Evolutionary conservation across 352 stramenopile genomes (phyloP).

Genomic region (Pythium dissotocum): DNA sequence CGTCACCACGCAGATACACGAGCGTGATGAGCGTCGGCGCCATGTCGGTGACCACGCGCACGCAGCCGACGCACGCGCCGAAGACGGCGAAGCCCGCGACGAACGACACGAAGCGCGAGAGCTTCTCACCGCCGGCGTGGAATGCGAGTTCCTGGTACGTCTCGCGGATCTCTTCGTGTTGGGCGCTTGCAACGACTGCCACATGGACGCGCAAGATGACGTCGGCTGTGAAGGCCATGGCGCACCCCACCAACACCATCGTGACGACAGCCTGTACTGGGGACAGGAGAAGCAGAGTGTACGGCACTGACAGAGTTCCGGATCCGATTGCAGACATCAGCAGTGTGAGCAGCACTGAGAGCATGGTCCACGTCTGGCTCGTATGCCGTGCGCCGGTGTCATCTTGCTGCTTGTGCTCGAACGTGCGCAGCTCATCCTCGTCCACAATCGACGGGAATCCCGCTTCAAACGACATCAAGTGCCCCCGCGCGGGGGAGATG

Average conservation of each 20-base stretch:
- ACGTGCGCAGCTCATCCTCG: slow-evolving; percentile 19
- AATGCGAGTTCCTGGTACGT: slow-evolving; percentile 71
- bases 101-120: slow-evolving; percentile 54
- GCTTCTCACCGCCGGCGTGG: slow-evolving; percentile 47
- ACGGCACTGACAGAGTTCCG: slow-evolving; percentile 40
- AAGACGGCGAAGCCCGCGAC: slow-evolving; percentile 76
- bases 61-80: slow-evolving; percentile 71
- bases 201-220: slow-evolving; percentile 66
- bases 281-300: slow-evolving; percentile 68
- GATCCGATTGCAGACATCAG: slow-evolving; percentile 31
- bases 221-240: slow-evolving; percentile 77
- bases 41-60: slow-evolving; percentile 76
- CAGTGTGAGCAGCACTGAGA: slow-evolving; percentile 29
- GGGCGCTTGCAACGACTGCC: slow-evolving; percentile 34
- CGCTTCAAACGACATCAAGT: slow-evolving; percentile 25
- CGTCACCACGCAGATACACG: slow-evolving; percentile 29
- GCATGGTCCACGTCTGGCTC: slow-evolving; percentile 15
- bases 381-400: neutral
- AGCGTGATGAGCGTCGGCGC: slow-evolving; percentile 54
- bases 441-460: slow-evolving; percentile 32
- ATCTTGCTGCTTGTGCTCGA: slow-evolving; percentile 4
- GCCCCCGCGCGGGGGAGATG: slow-evolving; percentile 11
- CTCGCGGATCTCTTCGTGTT: slow-evolving; percentile 41
- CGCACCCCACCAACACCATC: slow-evolving; percentile 49
- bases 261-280: slow-evolving; percentile 44